Evolutionary conservation across 2,329 filamentous ascomycete species (phyloP).

Genomic region (Daldinia sp.): DNA sequence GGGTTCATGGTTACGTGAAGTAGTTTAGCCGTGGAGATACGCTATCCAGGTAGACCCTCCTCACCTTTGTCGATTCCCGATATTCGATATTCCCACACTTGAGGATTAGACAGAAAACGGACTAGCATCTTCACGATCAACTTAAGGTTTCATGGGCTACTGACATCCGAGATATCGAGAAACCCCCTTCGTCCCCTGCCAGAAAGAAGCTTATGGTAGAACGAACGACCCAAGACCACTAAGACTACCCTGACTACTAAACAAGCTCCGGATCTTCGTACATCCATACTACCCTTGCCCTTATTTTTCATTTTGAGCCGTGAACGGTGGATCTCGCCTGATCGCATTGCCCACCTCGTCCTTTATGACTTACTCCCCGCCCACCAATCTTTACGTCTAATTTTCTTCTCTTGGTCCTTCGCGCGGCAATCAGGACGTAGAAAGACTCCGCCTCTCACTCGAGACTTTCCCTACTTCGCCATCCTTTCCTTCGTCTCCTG

Average conservation of each 20-base stretch:
- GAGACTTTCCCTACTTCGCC: constrained; percentile 48
- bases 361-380: constrained; percentile 53
- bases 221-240: no score
- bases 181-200: constrained; percentile 34
- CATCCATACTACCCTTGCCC: constrained; percentile 40
- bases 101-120: constrained; percentile 27
- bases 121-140: constrained; percentile 43
- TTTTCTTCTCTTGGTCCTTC: constrained; percentile 46
- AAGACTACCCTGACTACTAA: no score
- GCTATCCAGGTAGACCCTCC: no score
- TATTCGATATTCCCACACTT: constrained; percentile 28
- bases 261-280: constrained; percentile 40
- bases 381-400: constrained; percentile 44
- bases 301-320: constrained; percentile 6
- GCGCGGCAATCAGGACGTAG: constrained; percentile 56
- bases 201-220: constrained; percentile 23
- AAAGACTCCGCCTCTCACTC: constrained; percentile 52
- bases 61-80: constrained; percentile 23
- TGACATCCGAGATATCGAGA: constrained; percentile 49
- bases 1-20: constrained; percentile 14
- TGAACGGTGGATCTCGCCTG: constrained; percentile 29
- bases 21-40: constrained; percentile 20
- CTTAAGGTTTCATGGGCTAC: constrained; percentile 51
- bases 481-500: constrained; percentile 58
- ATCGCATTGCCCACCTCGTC: constrained; percentile 32